Conservation (phyloP, 2,329 filamentous ascomycete species). For the Calonectria pteridis region DNA sequence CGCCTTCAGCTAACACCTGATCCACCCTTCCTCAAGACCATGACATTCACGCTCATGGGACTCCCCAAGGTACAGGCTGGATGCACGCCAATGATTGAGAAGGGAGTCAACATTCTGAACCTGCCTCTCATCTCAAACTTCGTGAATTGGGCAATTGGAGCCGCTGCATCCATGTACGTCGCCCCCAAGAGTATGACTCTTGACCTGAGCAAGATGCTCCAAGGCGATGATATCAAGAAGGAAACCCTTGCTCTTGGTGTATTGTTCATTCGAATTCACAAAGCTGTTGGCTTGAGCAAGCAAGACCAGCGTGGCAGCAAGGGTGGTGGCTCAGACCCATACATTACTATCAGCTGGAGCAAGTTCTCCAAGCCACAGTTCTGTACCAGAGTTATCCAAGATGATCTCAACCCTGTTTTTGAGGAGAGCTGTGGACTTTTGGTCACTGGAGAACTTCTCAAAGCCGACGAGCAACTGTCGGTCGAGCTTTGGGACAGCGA, state of each 20-base stretch:
- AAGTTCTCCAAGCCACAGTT: constrained; percentile 99
- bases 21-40: constrained; percentile 89
- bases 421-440: constrained; percentile 88
- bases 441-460: constrained; percentile 90
- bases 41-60: constrained; percentile 96
- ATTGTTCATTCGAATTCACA: constrained; percentile 93
- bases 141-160: constrained; percentile 93
- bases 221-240: constrained; percentile 92
- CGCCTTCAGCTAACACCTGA: constrained; percentile 89
- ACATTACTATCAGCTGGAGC: constrained; percentile 94
- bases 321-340: constrained; percentile 92
- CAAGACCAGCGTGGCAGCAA: constrained; percentile 86
- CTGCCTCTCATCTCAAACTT: constrained; percentile 95
- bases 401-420: constrained; percentile 93
- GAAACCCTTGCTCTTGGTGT: constrained; percentile 88
- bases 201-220: constrained; percentile 89
- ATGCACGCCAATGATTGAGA: constrained; percentile 92
- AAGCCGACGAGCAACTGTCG: constrained; percentile 91
- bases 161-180: constrained; percentile 90
- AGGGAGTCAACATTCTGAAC: constrained; percentile 91
- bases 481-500: constrained; percentile 98
- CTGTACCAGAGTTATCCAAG: constrained; percentile 94
- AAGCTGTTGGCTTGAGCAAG: constrained; percentile 88
- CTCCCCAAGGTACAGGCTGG: constrained; percentile 89
- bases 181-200: constrained; percentile 95